Evolutionary conservation across 2,329 filamentous ascomycete genomes (phyloP).

Genomic region (Cladophialophora immunda): DNA sequence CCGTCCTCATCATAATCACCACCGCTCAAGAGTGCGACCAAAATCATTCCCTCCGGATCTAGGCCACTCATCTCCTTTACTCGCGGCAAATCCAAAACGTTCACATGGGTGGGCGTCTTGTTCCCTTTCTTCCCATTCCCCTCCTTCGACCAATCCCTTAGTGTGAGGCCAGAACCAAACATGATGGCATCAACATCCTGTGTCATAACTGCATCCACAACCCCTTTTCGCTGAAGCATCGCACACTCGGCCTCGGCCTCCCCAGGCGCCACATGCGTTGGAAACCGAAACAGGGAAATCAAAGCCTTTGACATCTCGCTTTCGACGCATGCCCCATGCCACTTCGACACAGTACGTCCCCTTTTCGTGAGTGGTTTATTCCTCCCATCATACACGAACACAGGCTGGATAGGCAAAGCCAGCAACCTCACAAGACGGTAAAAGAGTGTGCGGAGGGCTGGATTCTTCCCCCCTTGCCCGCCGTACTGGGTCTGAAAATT

Average conservation of each 20-base stretch:
- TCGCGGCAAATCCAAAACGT: constrained; percentile 74
- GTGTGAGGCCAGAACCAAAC: constrained; percentile 84
- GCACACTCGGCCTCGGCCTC: constrained; percentile 98
- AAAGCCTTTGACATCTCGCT: constrained; percentile 82
- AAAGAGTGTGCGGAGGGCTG: constrained; percentile 89
- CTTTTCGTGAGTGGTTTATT: constrained; percentile 88
- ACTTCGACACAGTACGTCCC: constrained; percentile 69
- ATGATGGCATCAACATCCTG: constrained; percentile 98
- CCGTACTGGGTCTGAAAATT: constrained; percentile 88
- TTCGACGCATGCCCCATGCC: constrained; percentile 69
- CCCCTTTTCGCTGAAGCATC: constrained; percentile 77
- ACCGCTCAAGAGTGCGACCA: constrained; percentile 93
- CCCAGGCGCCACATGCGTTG: constrained; percentile 84
- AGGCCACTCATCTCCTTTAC: constrained; percentile 70
- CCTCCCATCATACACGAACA: constrained; percentile 91
- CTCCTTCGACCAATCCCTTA: constrained; percentile 86
- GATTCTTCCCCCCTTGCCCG: constrained; percentile 85
- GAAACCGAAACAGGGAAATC: constrained; percentile 84
- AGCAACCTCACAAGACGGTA: constrained; percentile 85
- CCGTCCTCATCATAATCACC: constrained; percentile 93
- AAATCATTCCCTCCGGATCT: constrained; percentile 87
- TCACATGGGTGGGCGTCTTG: constrained; percentile 83
- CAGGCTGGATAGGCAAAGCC: constrained; percentile 78
- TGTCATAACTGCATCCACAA: constrained; percentile 92
- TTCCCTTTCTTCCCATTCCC: constrained; percentile 65